Conservation (phyloP, 768 basidiomycete species). For the Podaxis carcinomalis region DNA sequence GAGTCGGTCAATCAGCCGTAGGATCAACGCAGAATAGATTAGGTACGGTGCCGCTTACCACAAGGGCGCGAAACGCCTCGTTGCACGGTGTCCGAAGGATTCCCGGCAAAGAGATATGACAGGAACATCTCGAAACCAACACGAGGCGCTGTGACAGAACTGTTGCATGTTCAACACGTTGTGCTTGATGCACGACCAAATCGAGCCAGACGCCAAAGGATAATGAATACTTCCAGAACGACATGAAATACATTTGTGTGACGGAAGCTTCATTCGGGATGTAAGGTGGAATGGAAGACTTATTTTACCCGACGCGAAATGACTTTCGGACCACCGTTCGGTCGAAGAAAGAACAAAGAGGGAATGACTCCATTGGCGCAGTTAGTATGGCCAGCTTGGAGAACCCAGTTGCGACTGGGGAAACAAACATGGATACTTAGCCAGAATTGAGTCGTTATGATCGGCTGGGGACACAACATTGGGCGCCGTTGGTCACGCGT, state of each 20-base stretch:
- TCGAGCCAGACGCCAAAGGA: background rate
- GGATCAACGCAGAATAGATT: background rate
- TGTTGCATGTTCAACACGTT: conserved; percentile 8
- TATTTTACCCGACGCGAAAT: background rate
- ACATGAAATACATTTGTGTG: background rate
- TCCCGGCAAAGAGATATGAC: background rate
- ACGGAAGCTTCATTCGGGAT: background rate
- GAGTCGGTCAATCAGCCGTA: background rate
- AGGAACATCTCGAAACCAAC: conserved; percentile 3
- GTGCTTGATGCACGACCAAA: background rate
- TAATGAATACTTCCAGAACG: background rate
- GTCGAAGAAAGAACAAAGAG: background rate
- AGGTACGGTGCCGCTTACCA: background rate
- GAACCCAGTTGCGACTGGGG: no score
- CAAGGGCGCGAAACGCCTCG: conserved; percentile 2
- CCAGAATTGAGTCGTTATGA: no score
- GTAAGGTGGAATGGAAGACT: background rate
- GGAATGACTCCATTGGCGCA: no score
- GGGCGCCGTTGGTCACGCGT: background rate
- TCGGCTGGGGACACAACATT: background rate
- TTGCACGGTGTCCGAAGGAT: background rate
- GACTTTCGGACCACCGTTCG: background rate
- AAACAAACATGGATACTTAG: no score
- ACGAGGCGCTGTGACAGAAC: conserved; percentile 4
- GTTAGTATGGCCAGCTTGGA: no score